phyloP scores from a whole-genome alignment of 768 basidiomycete genomes.

The Plicaturopsis crispa region DNA sequence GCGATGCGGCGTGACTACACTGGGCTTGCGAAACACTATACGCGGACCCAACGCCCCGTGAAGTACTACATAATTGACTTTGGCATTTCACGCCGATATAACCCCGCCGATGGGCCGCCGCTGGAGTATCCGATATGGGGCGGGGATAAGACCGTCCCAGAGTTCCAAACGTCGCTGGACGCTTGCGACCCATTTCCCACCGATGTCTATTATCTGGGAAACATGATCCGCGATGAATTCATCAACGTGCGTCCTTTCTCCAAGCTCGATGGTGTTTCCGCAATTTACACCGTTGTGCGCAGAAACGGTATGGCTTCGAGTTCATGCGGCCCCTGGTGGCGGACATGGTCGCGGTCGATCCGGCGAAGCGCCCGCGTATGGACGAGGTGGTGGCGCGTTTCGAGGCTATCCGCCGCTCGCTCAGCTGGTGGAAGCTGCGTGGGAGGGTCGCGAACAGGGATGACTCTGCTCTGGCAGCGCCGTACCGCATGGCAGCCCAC shows the following conservation, averaged over 20 bases:
- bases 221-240: constrained; percentile 19
- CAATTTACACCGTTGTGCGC: not conserved
- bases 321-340: constrained; percentile 21
- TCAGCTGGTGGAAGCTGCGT: constrained; percentile 23
- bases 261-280: not conserved
- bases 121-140: constrained; percentile 19
- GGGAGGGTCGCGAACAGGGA: constrained; percentile 1
- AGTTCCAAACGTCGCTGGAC: constrained; percentile 13
- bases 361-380: constrained; percentile 26
- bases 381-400: constrained; percentile 26
- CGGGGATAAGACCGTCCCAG: constrained; percentile 27
- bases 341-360: constrained; percentile 28
- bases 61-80: constrained; percentile 30
- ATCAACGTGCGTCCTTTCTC: constrained; percentile 12
- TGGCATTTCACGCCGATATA: constrained; percentile 23
- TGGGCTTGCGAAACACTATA: constrained; percentile 15
- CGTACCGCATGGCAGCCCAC: not conserved
- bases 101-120: constrained; percentile 9
- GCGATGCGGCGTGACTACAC: constrained; percentile 11
- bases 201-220: constrained; percentile 25
- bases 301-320: constrained; percentile 15
- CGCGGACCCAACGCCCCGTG: constrained; percentile 18
- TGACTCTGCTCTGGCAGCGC: constrained; percentile 12
- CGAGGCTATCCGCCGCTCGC: constrained; percentile 13
- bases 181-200: constrained; percentile 19